phyloP scores from a whole-genome alignment of 1,284 basidiomycete species.

The Singerocomus rubriflavus region DNA sequence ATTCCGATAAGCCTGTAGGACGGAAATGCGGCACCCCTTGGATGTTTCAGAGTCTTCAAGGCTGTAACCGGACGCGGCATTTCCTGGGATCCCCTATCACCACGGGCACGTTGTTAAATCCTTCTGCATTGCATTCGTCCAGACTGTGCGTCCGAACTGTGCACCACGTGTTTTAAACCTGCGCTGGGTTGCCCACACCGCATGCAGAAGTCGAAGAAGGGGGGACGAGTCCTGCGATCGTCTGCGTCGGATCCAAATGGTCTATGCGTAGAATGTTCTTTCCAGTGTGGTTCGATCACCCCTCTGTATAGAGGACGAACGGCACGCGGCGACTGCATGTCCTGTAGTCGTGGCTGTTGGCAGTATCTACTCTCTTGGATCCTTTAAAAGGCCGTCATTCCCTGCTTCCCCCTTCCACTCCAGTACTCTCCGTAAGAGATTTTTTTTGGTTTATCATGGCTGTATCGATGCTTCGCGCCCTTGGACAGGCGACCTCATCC shows the following conservation, averaged over 20 bases:
- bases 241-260: slow-evolving; percentile 8
- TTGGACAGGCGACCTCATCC: slow-evolving; percentile 17
- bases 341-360: slow-evolving; percentile 13
- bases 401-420: too few relatives aligned
- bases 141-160: neutral
- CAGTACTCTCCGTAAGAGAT: neutral
- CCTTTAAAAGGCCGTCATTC: slow-evolving; percentile 19
- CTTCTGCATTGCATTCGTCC: slow-evolving; percentile 1
- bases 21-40: neutral
- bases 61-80: neutral
- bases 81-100: neutral
- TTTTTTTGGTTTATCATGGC: slow-evolving; percentile 16
- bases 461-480: slow-evolving; percentile 22
- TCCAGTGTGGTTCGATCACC: slow-evolving; percentile 7
- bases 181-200: slow-evolving; percentile 8
- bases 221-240: neutral
- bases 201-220: slow-evolving; percentile 23
- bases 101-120: neutral
- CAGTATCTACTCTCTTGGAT: neutral
- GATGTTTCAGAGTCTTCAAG: neutral
- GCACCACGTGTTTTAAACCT: neutral
- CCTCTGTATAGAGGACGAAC: neutral
- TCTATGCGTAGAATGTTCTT: slow-evolving; percentile 17
- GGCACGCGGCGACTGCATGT: slow-evolving; percentile 25
- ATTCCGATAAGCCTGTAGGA: neutral